phyloP scores from a whole-genome alignment of 768 basidiomycete genomes.

The Pleurotus pulmonarius region DNA sequence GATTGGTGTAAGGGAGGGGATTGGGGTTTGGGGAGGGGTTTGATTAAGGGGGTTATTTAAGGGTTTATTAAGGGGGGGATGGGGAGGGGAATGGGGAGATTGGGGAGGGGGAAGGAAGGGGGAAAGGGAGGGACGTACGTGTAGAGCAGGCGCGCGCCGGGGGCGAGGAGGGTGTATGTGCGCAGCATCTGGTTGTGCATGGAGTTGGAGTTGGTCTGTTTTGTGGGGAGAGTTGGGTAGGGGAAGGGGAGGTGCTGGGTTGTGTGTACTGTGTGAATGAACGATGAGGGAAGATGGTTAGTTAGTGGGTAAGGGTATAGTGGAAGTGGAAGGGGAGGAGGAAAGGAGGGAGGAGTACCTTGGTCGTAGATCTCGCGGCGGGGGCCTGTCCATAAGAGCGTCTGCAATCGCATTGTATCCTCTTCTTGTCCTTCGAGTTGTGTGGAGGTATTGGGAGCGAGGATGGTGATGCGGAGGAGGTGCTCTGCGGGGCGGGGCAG shows the following conservation, averaged over 20 bases:
- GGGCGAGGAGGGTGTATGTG: too few species aligned
- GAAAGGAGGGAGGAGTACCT: conserved; percentile 57
- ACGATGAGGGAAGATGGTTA: conserved; percentile 73
- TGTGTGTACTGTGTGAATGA: conserved; percentile 60
- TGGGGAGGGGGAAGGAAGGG: conserved; percentile 21
- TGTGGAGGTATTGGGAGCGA: not conserved
- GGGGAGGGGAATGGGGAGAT: not conserved
- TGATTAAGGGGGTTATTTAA: not conserved
- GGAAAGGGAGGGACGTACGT: not conserved
- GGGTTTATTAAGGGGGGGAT: not conserved
- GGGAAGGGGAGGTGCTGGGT: conserved; percentile 33
- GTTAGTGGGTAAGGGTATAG: conserved; percentile 56
- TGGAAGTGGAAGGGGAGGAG: conserved; percentile 63
- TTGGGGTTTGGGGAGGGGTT: not conserved
- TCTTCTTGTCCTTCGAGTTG: conserved; percentile 9
- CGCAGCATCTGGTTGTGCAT: too few species aligned
- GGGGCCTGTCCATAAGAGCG: conserved; percentile 76
- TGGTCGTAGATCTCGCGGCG: conserved; percentile 60
- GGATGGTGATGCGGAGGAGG: conserved; percentile 54
- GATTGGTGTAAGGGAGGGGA: too few species aligned
- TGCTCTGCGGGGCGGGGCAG: conserved; percentile 44
- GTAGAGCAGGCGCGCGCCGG: too few species aligned
- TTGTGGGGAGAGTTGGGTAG: not conserved
- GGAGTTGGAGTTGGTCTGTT: too few species aligned
- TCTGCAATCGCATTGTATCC: conserved; percentile 20